Percentiles rank a stretch among this genome's conserved stretches.
Conservation (phyloP, 345 rosid genomes). For the Murraya koenigii region DNA sequence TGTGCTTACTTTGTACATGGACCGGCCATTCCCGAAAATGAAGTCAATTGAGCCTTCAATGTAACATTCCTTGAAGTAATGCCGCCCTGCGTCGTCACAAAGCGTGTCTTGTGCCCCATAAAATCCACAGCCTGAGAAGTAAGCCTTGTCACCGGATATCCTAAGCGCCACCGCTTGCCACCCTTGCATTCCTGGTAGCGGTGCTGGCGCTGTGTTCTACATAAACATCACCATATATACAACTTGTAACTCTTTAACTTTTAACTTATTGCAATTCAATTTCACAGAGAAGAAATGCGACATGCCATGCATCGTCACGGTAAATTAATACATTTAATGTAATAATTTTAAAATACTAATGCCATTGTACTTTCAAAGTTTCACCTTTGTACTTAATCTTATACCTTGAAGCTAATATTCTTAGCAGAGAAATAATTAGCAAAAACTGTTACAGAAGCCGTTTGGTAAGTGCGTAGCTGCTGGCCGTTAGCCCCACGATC, state of each 20-base stretch:
- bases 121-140: conserved; percentile 86
- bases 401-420: conserved; percentile 91
- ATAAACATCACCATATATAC: neutral
- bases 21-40: conserved; percentile 93
- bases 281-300: neutral
- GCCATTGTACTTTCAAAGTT: neutral
- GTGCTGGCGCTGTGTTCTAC: conserved; percentile 94
- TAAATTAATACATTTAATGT: neutral
- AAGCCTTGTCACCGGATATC: conserved; percentile 90
- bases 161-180: conserved; percentile 96
- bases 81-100: conserved; percentile 92
- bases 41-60: conserved; percentile 94
- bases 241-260: no score
- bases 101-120: conserved; percentile 94
- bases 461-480: conserved; percentile 83
- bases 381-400: neutral
- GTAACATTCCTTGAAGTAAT: conserved; percentile 88
- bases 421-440: conserved; percentile 85
- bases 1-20: conserved; percentile 78
- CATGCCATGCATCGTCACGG: neutral
- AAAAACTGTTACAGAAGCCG: conserved; percentile 84
- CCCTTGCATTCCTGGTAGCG: conserved; percentile 90
- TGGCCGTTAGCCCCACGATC: conserved; percentile 87
- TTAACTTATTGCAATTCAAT: no score
- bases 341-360: no score